Evolutionary conservation across 148 eudicot genomes (phyloP).

Genomic region (Persicaria maculosa): DNA sequence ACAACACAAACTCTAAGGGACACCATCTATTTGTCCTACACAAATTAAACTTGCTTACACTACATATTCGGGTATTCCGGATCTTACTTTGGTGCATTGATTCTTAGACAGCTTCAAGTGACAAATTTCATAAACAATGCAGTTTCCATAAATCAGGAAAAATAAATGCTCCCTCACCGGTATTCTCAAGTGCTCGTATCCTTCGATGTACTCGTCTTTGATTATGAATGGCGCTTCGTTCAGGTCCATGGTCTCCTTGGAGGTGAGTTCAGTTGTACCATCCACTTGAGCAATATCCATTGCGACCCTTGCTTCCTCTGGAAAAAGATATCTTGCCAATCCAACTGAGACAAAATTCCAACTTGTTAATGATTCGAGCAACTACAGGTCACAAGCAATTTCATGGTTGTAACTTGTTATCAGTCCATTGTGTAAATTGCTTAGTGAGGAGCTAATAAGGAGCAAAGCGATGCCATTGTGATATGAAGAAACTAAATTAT

Average conservation of each 20-base stretch:
- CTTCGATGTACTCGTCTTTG: conserved; percentile 66
- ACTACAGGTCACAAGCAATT: neutral
- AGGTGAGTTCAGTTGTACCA: conserved; percentile 61
- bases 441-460: no score
- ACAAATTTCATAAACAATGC: neutral
- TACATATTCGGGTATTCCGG: no score
- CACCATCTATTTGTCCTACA: no score
- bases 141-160: neutral
- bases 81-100: no score
- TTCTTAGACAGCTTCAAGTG: neutral
- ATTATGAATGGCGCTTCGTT: conserved; percentile 77
- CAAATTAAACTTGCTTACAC: no score
- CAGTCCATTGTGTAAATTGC: neutral
- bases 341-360: conserved; percentile 46
- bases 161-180: conserved; percentile 38
- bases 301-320: conserved; percentile 85
- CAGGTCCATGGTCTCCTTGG: conserved; percentile 62
- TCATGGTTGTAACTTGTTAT: neutral
- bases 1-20: no score
- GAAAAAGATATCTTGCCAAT: conserved; percentile 72
- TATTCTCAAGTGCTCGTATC: conserved; percentile 70
- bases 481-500: neutral
- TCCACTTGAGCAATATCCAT: conserved; percentile 97
- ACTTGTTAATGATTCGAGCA: conserved; percentile 3
- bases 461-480: neutral